phyloP scores from a whole-genome alignment of 441 rosid genomes.

The Erysimum cheiri region DNA sequence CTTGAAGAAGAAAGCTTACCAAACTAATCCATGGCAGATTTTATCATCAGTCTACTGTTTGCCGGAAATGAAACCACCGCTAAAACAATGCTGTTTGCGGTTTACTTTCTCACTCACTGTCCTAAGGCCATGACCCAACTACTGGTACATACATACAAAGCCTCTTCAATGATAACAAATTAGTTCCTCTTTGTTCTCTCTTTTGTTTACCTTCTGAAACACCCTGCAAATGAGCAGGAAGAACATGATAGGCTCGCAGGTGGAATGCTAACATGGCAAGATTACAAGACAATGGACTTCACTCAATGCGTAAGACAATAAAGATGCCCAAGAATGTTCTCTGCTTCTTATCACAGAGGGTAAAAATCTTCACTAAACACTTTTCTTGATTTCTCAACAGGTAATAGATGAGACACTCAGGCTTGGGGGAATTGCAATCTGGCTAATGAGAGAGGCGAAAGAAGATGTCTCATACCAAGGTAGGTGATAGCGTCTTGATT shows the following conservation, averaged over 20 bases:
- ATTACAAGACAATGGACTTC: constrained; percentile 80
- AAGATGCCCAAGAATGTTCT: constrained; percentile 5
- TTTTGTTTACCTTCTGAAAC: constrained; percentile 16
- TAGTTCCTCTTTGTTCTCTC: constrained; percentile 7
- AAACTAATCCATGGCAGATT: constrained; percentile 69
- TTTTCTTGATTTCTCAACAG: constrained; percentile 42
- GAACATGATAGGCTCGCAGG: constrained; percentile 58
- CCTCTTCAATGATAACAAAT: neutral
- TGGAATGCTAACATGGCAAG: constrained; percentile 65
- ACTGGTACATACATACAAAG: constrained; percentile 45
- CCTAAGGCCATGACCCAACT: constrained; percentile 67
- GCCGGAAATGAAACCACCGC: constrained; percentile 93
- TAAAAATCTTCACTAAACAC: neutral
- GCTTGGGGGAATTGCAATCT: constrained; percentile 82
- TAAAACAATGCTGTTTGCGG: constrained; percentile 81
- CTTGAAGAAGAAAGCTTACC: constrained; percentile 70
- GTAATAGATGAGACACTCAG: constrained; percentile 87
- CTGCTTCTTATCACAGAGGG: constrained; percentile 20
- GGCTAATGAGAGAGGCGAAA: constrained; percentile 88
- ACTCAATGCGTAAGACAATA: constrained; percentile 81
- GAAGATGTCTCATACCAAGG: constrained; percentile 76
- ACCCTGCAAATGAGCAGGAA: constrained; percentile 51
- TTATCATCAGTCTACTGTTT: constrained; percentile 79
- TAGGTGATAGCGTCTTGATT: constrained; percentile 9
- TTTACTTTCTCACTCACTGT: constrained; percentile 72